These are phyloP conservation scores for Solanum chaucha DNA, from an alignment of 257 asterid genomes.

Conservation along the genomic window DNA sequence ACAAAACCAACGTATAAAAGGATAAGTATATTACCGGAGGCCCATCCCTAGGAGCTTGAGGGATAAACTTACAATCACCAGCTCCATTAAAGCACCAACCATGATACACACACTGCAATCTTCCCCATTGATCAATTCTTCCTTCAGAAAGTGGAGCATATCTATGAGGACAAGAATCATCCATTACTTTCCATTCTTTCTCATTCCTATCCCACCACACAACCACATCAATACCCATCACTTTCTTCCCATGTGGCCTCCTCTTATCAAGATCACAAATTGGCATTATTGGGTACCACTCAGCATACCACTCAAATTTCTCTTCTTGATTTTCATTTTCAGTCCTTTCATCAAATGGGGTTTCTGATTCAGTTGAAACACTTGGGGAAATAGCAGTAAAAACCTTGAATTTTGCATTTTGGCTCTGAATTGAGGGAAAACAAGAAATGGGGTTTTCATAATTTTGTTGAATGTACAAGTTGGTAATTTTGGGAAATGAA, in stretches of 20 bases:
- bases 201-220: conserved; percentile 79
- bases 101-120: conserved; percentile 90
- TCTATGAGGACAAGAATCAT: conserved; percentile 82
- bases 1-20: neutral
- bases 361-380: conserved; percentile 10
- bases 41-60: conserved; percentile 86
- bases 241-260: conserved; percentile 71
- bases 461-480: conserved; percentile 2
- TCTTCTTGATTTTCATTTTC: conserved; percentile 19
- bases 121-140: conserved; percentile 87
- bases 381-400: conserved; percentile 37
- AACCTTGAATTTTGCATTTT: conserved; percentile 29
- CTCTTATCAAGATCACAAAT: conserved; percentile 72
- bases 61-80: conserved; percentile 80
- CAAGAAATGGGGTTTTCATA: conserved; percentile 1
- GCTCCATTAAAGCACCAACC: conserved; percentile 84
- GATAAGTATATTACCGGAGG: conserved; percentile 40
- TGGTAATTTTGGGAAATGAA: neutral
- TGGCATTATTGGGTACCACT: conserved; percentile 88
- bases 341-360: conserved; percentile 8
- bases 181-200: conserved; percentile 74
- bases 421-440: conserved; percentile 7
- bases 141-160: conserved; percentile 83
- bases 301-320: conserved; percentile 68
- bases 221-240: conserved; percentile 66